Evolutionary conservation across 768 basidiomycete species (phyloP), one percentile per base, ranked within the genome.

Genomic region (Pleurotus platypus): DNA sequence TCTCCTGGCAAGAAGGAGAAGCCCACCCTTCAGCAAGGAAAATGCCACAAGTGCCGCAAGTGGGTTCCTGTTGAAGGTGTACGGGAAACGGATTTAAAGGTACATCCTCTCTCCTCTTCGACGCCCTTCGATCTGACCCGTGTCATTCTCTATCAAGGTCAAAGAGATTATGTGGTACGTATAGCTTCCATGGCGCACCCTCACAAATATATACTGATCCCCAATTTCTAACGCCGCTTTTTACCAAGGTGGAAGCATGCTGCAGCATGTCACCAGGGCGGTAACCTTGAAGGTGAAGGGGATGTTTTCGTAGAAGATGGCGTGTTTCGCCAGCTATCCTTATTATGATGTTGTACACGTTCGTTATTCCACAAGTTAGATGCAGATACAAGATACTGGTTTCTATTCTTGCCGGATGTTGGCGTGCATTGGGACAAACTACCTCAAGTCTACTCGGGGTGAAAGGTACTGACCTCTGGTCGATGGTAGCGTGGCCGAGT

Each of bases 171-270:
- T 84, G 64, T 92, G 90, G 89, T 90, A 64, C 50, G 81, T 74
- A n/a, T 8, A n/a, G 18, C 16, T 45, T 18, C 24, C 16, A 38
- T 30, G 11, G 8, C 45, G 20, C 43, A 5, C 6, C n/a, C 9
- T 11, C 11, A n/a, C 37, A 43, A 43, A 18, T 46, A 18, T 22
- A 18, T 12, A 26, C 38, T n/a, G 42, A 38, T 27, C 11, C 24
- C 42, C 42, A 42, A 15, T 5, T 46, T 11, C 26, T 39, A 1
- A 42, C 5, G 12, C 7, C 15, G n/a, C 50, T 35, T 11, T 35
- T 9, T 4, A 35, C 11, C 2, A 35, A 87, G 86, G 88, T 90
- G 87, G 87, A 90, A 93, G 69, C 91, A 93, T 64, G 91, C 90
- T 26, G 88, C 88, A 1, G 62, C 79, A 15, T 93, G 91, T 62